Conservation (phyloP, 2,329 filamentous ascomycete genomes). For the Phymatotrichopsis omnivora region DNA sequence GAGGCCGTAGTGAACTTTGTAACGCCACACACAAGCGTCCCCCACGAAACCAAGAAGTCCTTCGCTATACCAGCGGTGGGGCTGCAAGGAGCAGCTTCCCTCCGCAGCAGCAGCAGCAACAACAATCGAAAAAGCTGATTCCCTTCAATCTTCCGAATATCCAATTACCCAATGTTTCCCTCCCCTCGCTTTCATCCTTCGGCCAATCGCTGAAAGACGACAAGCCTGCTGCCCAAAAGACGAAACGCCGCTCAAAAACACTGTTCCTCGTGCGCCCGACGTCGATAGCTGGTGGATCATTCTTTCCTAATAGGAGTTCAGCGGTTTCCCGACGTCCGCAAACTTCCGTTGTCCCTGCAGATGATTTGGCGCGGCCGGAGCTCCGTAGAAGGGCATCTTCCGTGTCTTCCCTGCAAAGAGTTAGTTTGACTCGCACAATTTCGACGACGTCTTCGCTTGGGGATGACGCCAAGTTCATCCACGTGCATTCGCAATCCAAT, state of each 20-base stretch:
- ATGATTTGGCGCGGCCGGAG: neutral
- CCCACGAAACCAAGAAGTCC: no score
- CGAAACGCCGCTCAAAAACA: slow-evolving; percentile 18
- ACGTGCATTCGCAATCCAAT: slow-evolving; percentile 77
- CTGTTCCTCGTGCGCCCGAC: slow-evolving; percentile 6
- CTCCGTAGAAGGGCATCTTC: slow-evolving; percentile 9
- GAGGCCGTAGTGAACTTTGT: no score
- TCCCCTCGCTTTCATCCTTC: slow-evolving; percentile 22
- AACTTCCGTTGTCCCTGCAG: no score
- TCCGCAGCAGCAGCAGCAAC: neutral
- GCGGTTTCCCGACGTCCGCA: no score
- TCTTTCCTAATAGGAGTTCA: no score
- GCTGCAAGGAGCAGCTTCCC: neutral
- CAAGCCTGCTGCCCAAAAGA: no score
- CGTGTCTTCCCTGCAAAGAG: slow-evolving; percentile 1
- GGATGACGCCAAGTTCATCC: slow-evolving; percentile 68
- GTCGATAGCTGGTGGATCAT: no score
- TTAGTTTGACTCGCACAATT: slow-evolving; percentile 37
- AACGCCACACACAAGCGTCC: no score
- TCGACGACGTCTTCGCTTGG: slow-evolving; percentile 75
- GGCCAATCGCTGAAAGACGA: slow-evolving; percentile 15
- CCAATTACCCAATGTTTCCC: slow-evolving; percentile 22
- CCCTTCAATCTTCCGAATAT: slow-evolving; percentile 16
- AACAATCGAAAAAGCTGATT: neutral
- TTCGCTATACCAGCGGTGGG: no score